Percentiles rank a stretch among this genome's conserved stretches.
phyloP scores from a whole-genome alignment of 2,329 filamentous ascomycete species.

The Sordariomycetes sp. region DNA sequence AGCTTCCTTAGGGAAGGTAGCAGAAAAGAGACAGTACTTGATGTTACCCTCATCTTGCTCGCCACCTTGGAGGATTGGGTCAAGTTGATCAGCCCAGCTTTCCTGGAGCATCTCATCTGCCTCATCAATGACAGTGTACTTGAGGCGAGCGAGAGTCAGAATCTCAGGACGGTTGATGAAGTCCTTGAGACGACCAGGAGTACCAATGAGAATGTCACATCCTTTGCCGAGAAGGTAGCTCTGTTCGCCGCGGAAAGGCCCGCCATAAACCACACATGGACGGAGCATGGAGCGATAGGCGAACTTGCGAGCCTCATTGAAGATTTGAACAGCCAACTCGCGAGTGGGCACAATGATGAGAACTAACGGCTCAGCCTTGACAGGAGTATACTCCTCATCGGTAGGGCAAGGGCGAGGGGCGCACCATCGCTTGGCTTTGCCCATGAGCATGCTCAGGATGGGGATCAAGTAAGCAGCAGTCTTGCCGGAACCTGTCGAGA shows the following conservation, averaged over 20 bases:
- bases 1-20: constrained; percentile 78
- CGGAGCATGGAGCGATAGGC: constrained; percentile 94
- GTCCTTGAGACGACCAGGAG: constrained; percentile 77
- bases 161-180: constrained; percentile 66
- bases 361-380: constrained; percentile 79
- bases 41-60: constrained; percentile 59
- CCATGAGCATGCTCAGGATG: constrained; percentile 85
- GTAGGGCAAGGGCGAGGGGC: constrained; percentile 66
- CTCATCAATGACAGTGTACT: constrained; percentile 81
- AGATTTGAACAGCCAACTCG: constrained; percentile 89
- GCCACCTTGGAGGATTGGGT: constrained; percentile 67
- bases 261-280: constrained; percentile 83
- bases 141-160: constrained; percentile 66
- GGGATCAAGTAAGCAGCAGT: constrained; percentile 89
- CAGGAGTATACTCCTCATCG: constrained; percentile 45
- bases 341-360: constrained; percentile 79
- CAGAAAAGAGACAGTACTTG: constrained; percentile 79
- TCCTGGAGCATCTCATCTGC: constrained; percentile 82
- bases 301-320: constrained; percentile 84
- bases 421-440: constrained; percentile 82
- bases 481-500: constrained; percentile 74
- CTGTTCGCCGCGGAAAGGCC: constrained; percentile 63
- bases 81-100: constrained; percentile 72
- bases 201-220: constrained; percentile 82
- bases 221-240: constrained; percentile 66